Conservation (phyloP, 2,329 filamentous ascomycete species). For the Fusarium burgessii region DNA sequence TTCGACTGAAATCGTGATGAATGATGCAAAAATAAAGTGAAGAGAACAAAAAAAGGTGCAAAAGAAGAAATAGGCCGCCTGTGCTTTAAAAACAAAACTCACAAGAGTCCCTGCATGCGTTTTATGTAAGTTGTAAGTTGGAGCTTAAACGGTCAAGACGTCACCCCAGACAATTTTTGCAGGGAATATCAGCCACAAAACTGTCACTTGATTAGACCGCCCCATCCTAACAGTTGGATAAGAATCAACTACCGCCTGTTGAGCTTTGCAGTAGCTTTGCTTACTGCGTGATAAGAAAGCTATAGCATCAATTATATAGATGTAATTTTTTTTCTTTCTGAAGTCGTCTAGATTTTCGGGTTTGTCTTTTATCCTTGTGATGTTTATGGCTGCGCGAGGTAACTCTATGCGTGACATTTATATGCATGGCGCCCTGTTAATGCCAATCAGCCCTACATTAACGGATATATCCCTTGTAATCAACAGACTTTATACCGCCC, state of each 20-base stretch:
- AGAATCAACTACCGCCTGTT: not conserved
- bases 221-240: constrained; percentile 11
- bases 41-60: not conserved
- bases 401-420: constrained; percentile 4
- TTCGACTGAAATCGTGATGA: not conserved
- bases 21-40: not conserved
- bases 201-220: constrained; percentile 24
- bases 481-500: not conserved
- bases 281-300: not conserved
- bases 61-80: not conserved
- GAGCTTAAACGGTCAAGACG: constrained; percentile 9
- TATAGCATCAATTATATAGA: not conserved
- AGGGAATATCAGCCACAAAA: constrained; percentile 29
- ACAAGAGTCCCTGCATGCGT: constrained; percentile 12
- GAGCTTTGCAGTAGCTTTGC: not conserved
- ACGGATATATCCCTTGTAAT: not conserved
- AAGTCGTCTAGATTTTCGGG: not conserved
- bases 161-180: constrained; percentile 16
- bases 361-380: not conserved
- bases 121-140: constrained; percentile 37
- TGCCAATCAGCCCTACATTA: not conserved
- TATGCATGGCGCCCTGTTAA: not conserved
- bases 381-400: not conserved
- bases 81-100: constrained; percentile 3
- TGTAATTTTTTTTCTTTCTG: not conserved